These are phyloP conservation scores for Globisporangium radiosum DNA, from an alignment of 352 stramenopile species.

Conservation along the genomic window DNA sequence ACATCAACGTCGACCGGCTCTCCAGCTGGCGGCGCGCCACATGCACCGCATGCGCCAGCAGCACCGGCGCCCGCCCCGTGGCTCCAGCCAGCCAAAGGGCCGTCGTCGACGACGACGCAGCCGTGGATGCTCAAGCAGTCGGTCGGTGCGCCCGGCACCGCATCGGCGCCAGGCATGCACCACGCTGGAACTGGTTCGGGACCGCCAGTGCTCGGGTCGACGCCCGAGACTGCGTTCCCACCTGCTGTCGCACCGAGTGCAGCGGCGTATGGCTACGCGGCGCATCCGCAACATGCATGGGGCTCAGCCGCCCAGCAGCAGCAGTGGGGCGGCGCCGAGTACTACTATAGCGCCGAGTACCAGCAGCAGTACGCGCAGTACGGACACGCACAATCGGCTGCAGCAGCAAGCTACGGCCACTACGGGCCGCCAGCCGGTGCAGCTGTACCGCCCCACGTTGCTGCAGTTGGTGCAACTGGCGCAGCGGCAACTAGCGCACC, in stretches of 20 bases:
- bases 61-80: constrained; percentile 40
- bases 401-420: constrained; percentile 18
- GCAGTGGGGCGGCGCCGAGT: constrained; percentile 26
- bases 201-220: constrained; percentile 28
- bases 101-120: constrained; percentile 26
- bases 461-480: constrained; percentile 1
- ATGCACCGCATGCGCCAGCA: background rate
- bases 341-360: constrained; percentile 42
- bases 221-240: constrained; percentile 43
- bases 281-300: constrained; percentile 13
- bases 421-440: constrained; percentile 19
- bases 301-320: constrained; percentile 6
- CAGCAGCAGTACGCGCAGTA: constrained; percentile 32
- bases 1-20: background rate
- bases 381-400: background rate
- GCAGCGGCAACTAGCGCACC: background rate
- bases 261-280: constrained; percentile 4
- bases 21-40: constrained; percentile 2
- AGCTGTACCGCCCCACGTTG: background rate
- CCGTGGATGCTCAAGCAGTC: constrained; percentile 64
- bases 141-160: constrained; percentile 29
- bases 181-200: background rate
- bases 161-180: constrained; percentile 18
- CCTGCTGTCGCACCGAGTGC: constrained; percentile 23
- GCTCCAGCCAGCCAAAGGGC: constrained; percentile 55